Base-by-base conservation (phyloP, 495 filamentous ascomycete species). In the Podospora tetraspora region DNA sequence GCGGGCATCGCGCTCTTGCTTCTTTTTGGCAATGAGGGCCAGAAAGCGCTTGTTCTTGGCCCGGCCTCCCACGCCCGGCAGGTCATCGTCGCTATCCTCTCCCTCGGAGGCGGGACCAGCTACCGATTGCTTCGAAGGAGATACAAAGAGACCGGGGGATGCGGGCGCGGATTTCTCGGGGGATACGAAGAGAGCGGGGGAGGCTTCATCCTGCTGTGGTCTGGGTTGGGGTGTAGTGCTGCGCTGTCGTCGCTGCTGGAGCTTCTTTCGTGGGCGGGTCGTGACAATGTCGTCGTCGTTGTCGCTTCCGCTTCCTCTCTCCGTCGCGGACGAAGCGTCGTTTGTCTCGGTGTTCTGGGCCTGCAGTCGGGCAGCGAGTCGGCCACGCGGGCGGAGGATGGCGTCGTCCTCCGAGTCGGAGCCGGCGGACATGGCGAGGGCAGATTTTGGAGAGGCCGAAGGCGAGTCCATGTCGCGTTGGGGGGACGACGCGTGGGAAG, bases 321-420 rank as follows among this genome's bases (percentile, higher is more conserved):
- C 72, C 69, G 72, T 24, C 69, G 70, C 60, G 1, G 63, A 64
- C 62, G 78, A 65, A 21, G 69, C 66, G 37, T 73, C 70, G 11
- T 75, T 56, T 24, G 71, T 65, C 60, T 62, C 32, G 27, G 23
- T n/a, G 3, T 63, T 74, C 16, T 71, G 66, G 29, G 71, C 80
- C 71, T 87, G 86, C 84, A 94, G 88, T 25, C 89, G 82, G 19
- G 88, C 83, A 65, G 92, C 92, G 70, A 95, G 82, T 27, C 88
- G 86, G 3, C 92, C 92, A 62, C 85, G 84, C 4, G 91, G 91
- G 24, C 84, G 82, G 23, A 89, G 69, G 66, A 87, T 82, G 24
- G 74, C 72, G 11, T 76, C 77, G 19, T 76, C 76, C 1, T 80
- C 80, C 25, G 76, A 74, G 7, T 52, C 43, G 7, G 70, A 76